A percentile compares a stretch with the other conserved stretches of the same genome.
These are phyloP conservation scores for Diaporthe sp. DNA, from an alignment of 2,329 filamentous ascomycete genomes.

Conservation along the genomic window DNA sequence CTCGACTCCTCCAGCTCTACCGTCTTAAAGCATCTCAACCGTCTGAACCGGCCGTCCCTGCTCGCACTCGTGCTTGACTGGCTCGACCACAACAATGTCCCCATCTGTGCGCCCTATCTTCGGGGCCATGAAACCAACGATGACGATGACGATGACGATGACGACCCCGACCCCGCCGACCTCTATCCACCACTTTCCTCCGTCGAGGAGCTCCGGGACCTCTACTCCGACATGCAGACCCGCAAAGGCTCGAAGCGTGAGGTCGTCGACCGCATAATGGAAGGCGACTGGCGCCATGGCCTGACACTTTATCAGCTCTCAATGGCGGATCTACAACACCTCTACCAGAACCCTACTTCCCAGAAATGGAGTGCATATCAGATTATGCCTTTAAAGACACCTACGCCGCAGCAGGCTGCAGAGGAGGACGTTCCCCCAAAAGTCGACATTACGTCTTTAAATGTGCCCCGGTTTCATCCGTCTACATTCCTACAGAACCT, in stretches of 20 bases:
- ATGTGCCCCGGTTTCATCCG: slow-evolving; percentile 79
- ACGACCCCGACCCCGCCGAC: slow-evolving; percentile 66
- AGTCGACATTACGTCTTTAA: slow-evolving; percentile 57
- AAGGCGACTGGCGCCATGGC: slow-evolving; percentile 76
- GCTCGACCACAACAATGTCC: slow-evolving; percentile 75
- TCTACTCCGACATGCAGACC: slow-evolving; percentile 70
- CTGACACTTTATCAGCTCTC: slow-evolving; percentile 74
- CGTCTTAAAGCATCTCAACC: slow-evolving; percentile 73
- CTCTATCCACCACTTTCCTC: slow-evolving; percentile 76
- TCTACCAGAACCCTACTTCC: slow-evolving; percentile 72
- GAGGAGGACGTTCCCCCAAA: slow-evolving; percentile 54
- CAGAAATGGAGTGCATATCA: slow-evolving; percentile 73
- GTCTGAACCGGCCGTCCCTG: slow-evolving; percentile 78
- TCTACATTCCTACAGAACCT: slow-evolving; percentile 83
- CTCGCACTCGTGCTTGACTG: slow-evolving; percentile 80
- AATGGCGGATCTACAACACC: slow-evolving; percentile 74
- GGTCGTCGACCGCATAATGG: slow-evolving; percentile 70
- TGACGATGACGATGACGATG: slow-evolving; percentile 57
- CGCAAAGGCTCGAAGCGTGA: slow-evolving; percentile 72
- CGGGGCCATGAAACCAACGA: slow-evolving; percentile 49
- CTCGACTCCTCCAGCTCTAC: slow-evolving; percentile 73
- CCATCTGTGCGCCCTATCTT: slow-evolving; percentile 69
- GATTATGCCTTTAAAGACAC: slow-evolving; percentile 62
- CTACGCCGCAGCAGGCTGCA: slow-evolving; percentile 37
- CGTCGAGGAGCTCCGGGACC: slow-evolving; percentile 72